Evolutionary conservation across 1,284 basidiomycete species (phyloP), one percentile per base, ranked within the genome.

Genomic region (Ceratobasidium sp.): DNA sequence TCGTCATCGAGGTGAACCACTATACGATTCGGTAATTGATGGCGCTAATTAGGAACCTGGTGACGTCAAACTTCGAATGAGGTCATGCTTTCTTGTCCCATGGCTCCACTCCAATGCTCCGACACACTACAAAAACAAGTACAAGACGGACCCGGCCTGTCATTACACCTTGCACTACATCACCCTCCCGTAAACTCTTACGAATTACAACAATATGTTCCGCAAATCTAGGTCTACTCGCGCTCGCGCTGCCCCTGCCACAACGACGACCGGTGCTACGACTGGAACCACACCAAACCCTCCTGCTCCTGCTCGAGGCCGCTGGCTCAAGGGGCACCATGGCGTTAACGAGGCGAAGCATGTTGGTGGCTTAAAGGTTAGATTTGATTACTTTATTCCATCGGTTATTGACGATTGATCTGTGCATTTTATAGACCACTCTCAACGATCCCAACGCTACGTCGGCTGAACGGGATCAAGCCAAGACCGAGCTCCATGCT

Each of bases 291-390:
- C 60, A 4, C 8, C 47, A 27, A 41, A 29, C 8, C 53, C 67
- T 24, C 53, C 53, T 44, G 31, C 67, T 7, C 54, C 67, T 1
- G 67, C 67, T 19, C 67, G 54, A 22, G 47, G 33, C 41, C 67
- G 67, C n/a, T 71, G 67, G 67, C 67, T 71, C 54, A 59, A 47
- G 54, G 67, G 67, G 15, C 44, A 71, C 27, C 67, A 71, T 31
- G 11, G 24, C 22, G 31, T n/a, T 1, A 71, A 71, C 54, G 67
- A 71, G n/a, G 29, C 22, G 24, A 71, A 36, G 44, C 67, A 59
- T 27, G 54, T 59, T 27, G 67, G 41, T 17, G 41, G 31, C 27
- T 45, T 71, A n/a, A 54, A 71, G 54, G 67, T 59, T 19, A 24
- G 67, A 5, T 17, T 19, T n/a, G 29, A n/a, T 9, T n/a, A 27